Evolutionary conservation across 2,329 filamentous ascomycete species (phyloP).

Genomic region (Shiraia sp.): DNA sequence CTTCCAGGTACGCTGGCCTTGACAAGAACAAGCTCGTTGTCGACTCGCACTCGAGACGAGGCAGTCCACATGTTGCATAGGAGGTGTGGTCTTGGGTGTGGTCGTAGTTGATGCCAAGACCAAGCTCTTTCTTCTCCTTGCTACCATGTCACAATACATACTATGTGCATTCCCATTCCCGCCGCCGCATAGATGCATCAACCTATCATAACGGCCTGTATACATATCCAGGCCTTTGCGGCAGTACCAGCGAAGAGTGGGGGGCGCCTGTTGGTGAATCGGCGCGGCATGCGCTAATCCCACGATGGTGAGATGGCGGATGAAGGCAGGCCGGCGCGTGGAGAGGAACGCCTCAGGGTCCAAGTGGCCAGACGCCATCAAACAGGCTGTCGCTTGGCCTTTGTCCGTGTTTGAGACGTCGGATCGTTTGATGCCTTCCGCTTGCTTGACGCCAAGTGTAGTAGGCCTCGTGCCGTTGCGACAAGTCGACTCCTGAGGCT

Average conservation of each 20-base stretch:
- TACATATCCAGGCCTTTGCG: too few relatives aligned
- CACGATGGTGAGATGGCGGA: conserved; percentile 7
- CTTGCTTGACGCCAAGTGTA: conserved; percentile 32
- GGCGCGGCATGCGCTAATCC: conserved; percentile 5
- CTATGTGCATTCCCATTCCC: too few relatives aligned
- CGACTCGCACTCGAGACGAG: not conserved
- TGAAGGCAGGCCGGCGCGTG: conserved; percentile 12
- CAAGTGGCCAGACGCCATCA: conserved; percentile 13
- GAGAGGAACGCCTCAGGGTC: conserved; percentile 5
- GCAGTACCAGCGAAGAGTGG: too few relatives aligned
- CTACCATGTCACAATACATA: too few relatives aligned
- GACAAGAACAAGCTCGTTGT: not conserved
- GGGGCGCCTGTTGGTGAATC: too few relatives aligned
- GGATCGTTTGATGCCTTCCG: conserved; percentile 27
- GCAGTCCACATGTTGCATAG: too few relatives aligned
- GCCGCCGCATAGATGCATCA: too few relatives aligned
- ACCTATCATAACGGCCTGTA: too few relatives aligned
- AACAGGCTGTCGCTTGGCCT: conserved; percentile 22
- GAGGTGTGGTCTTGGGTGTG: too few relatives aligned
- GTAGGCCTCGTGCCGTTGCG: conserved; percentile 18
- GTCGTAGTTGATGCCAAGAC: too few relatives aligned
- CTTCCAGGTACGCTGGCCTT: not conserved
- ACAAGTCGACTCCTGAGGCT: conserved; percentile 21
- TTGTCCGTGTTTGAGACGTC: conserved; percentile 19
- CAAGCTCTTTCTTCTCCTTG: too few relatives aligned